phyloP scores from a whole-genome alignment of 2,329 filamentous ascomycete genomes.

The Colletotrichum destructivum region DNA sequence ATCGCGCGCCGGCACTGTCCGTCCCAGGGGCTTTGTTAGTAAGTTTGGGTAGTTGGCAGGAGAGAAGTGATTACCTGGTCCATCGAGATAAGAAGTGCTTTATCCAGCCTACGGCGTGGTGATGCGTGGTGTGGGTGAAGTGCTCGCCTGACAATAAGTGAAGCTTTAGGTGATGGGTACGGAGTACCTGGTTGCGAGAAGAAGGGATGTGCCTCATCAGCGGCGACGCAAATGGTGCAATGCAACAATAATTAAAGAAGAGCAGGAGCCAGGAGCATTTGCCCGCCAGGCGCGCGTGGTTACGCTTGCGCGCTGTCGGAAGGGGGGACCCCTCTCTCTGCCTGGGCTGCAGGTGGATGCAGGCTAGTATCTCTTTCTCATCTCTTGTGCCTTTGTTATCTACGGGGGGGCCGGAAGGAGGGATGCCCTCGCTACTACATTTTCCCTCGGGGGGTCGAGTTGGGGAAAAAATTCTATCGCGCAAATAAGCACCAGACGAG shows the following conservation, averaged over 20 bases:
- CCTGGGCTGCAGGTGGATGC: conserved; percentile 28
- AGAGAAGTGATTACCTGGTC: neutral
- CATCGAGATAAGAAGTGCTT: neutral
- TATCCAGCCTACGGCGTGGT: neutral
- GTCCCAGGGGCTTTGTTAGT: neutral
- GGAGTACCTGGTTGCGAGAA: neutral
- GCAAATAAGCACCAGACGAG: neutral
- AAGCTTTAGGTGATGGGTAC: neutral
- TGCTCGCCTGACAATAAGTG: neutral
- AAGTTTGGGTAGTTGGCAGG: neutral
- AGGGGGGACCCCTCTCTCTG: conserved; percentile 7
- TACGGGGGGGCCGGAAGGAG: neutral
- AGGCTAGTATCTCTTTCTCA: conserved; percentile 24
- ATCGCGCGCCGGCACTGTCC: conserved; percentile 1
- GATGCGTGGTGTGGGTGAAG: neutral
- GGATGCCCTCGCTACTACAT: neutral
- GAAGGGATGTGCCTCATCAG: neutral
- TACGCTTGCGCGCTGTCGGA: conserved; percentile 23
- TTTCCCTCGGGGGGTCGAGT: neutral
- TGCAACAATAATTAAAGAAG: neutral
- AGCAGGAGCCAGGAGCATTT: neutral
- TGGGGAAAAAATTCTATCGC: neutral
- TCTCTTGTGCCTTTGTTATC: conserved; percentile 22
- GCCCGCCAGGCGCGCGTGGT: conserved; percentile 1
- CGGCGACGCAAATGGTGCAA: neutral